These are phyloP conservation scores for Diplodia mutila DNA, from an alignment of 2,329 filamentous ascomycete species.

Conservation along the genomic window DNA sequence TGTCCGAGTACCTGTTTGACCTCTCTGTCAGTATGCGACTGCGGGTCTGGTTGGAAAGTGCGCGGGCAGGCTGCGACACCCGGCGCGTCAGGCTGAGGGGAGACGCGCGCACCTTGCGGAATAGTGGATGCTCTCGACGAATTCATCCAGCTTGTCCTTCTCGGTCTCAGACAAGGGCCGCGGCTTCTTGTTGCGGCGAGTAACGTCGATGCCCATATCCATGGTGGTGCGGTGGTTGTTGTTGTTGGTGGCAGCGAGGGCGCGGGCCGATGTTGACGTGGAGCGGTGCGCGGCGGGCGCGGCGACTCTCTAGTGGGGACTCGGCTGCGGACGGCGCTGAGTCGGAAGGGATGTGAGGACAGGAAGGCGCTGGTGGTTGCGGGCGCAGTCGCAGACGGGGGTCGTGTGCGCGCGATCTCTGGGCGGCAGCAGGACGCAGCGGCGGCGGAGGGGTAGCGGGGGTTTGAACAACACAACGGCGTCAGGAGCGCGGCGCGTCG, in stretches of 20 bases:
- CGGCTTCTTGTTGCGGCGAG: constrained; percentile 83
- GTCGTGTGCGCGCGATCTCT: no score
- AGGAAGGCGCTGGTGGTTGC: background rate
- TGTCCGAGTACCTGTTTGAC: constrained; percentile 79
- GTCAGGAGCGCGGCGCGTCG: constrained; percentile 16
- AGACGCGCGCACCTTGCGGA: constrained; percentile 71
- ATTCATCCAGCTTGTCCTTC: constrained; percentile 84
- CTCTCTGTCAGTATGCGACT: constrained; percentile 27
- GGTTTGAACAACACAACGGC: constrained; percentile 7
- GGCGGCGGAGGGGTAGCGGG: constrained; percentile 17
- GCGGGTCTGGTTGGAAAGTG: background rate
- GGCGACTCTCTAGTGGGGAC: constrained; percentile 10
- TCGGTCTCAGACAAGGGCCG: constrained; percentile 80
- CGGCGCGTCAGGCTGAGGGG: background rate
- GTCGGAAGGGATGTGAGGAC: background rate
- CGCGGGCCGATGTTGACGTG: constrained; percentile 7
- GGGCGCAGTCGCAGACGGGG: constrained; percentile 1
- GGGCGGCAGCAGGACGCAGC: background rate
- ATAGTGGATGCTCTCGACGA: constrained; percentile 92
- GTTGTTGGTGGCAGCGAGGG: constrained; percentile 17
- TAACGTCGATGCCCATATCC: constrained; percentile 72
- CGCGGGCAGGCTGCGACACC: constrained; percentile 16
- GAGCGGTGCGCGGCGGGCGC: background rate
- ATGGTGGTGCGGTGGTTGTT: constrained; percentile 9
- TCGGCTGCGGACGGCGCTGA: background rate